Evolutionary conservation across 495 filamentous ascomycete species (phyloP), one percentile per base, ranked within the genome.

Genomic region (Penicillium bialowiezense): DNA sequence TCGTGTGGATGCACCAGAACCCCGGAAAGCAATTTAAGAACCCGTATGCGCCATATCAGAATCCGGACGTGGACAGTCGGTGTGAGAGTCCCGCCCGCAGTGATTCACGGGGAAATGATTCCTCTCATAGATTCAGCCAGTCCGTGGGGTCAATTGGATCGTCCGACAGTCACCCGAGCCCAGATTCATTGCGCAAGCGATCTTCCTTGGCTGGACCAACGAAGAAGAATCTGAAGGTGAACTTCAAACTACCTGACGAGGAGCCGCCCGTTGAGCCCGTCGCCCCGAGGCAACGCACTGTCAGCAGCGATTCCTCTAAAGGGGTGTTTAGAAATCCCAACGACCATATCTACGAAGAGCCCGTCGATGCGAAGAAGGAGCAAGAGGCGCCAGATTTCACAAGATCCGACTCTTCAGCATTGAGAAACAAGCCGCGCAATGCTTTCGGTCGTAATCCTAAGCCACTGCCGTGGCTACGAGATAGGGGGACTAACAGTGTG

Each of bases 311-410:
- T 48, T 64, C 67, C 10, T 68, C 65, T 5, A 71, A 62, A 41
- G 71, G 69, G 5, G 66, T 77, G 3, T 79, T 79, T 50, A 63
- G 67, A 19, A 79, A 80, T 37, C 76, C 87, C 3, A 80, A 86
- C 24, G 89, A 95, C 51, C 83, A 91, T 54, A 96, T 96, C 41
- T 96, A 88, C 71, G 90, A 96, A 65, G 91, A 96, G 53, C 85
- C 87, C 2, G 78, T 84, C 44, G 70, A 75, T 36, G 45, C 64
- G 26, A 52, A 50, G 19, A 53, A 44, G 14, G 60, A 58, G 13
- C 43, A 23, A 20, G 56, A 71, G 55, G 50, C 70, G 7, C 59
- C 60, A 36, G 52, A 59, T 36, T 69, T 72, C 40, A 64, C 67
- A 12, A 60, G 50, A 40, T 66, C 67, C 3, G 68, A 72, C 24